phyloP scores from a whole-genome alignment of 805 yeast species.

The Millerozyma miso region DNA sequence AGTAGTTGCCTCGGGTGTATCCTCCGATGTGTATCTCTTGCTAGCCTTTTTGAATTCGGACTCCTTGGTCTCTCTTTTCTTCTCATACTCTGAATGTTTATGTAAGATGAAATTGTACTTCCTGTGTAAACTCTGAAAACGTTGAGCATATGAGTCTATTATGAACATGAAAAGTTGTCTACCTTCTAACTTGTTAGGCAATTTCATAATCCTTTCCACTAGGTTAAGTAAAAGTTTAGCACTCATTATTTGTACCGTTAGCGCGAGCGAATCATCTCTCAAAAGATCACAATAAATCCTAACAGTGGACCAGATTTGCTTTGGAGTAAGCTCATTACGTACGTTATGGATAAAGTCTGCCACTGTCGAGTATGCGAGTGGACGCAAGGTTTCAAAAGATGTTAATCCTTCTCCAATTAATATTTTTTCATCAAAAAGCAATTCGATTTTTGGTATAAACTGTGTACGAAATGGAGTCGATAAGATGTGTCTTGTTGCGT shows the following conservation, averaged over 20 bases:
- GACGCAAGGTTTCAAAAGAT: conserved; percentile 82
- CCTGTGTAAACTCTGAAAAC: conserved; percentile 72
- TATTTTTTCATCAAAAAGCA: conserved; percentile 80
- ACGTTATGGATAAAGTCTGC: conserved; percentile 95
- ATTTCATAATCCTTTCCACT: conserved; percentile 80
- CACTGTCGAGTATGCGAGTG: conserved; percentile 89
- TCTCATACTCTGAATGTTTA: conserved; percentile 53
- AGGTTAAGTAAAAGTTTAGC: conserved; percentile 84
- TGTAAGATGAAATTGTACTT: conserved; percentile 63
- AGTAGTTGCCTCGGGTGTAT: conserved; percentile 20
- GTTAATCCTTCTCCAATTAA: conserved; percentile 92
- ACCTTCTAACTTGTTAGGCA: conserved; percentile 78
- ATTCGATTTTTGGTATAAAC: conserved; percentile 80
- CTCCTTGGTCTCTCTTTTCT: conserved; percentile 34
- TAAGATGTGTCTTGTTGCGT: conserved; percentile 91
- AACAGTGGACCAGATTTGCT: conserved; percentile 85
- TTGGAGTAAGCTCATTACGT: conserved; percentile 73
- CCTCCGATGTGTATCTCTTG: conserved; percentile 32
- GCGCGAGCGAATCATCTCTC: conserved; percentile 75
- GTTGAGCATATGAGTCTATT: conserved; percentile 79
- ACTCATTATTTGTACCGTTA: conserved; percentile 94
- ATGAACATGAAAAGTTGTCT: conserved; percentile 81
- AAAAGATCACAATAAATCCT: conserved; percentile 74
- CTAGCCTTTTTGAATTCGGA: conserved; percentile 41
- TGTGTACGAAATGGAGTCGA: conserved; percentile 81